A percentile compares a stretch with the other conserved stretches of the same genome.
Conservation (phyloP, 305 asterid genomes). For the Solanum chacoense region DNA sequence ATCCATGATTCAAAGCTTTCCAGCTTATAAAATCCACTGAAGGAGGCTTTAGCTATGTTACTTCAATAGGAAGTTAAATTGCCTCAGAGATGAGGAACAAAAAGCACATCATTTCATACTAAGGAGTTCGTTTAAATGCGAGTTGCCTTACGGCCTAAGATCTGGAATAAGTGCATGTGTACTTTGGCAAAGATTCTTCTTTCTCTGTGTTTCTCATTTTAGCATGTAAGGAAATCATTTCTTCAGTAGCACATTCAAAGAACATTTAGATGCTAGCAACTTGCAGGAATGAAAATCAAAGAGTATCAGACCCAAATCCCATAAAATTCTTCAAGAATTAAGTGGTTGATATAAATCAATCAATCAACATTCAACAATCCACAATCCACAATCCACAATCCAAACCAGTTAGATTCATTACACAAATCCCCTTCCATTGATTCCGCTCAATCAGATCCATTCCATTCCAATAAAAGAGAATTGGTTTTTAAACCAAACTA, state of each 20-base stretch:
- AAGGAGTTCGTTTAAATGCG: background rate
- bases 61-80: background rate
- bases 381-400: background rate
- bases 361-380: background rate
- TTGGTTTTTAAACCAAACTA: background rate
- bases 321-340: background rate
- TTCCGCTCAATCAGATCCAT: background rate
- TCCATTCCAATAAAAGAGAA: background rate
- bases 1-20: background rate
- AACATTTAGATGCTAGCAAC: background rate
- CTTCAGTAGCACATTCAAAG: background rate
- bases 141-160: background rate
- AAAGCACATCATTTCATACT: background rate
- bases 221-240: background rate
- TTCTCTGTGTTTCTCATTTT: background rate
- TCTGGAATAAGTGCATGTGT: background rate
- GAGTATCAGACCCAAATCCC: background rate
- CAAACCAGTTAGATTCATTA: background rate
- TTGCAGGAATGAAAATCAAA: background rate
- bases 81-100: background rate
- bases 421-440: background rate
- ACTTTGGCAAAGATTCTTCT: background rate
- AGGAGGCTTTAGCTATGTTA: background rate
- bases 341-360: background rate
- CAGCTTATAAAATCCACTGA: background rate